A percentile compares a stretch with the other conserved stretches of the same genome.
Evolutionary conservation across 1,139 yeast species (phyloP).

Genomic region (Zygotorulaspora mrakii): DNA sequence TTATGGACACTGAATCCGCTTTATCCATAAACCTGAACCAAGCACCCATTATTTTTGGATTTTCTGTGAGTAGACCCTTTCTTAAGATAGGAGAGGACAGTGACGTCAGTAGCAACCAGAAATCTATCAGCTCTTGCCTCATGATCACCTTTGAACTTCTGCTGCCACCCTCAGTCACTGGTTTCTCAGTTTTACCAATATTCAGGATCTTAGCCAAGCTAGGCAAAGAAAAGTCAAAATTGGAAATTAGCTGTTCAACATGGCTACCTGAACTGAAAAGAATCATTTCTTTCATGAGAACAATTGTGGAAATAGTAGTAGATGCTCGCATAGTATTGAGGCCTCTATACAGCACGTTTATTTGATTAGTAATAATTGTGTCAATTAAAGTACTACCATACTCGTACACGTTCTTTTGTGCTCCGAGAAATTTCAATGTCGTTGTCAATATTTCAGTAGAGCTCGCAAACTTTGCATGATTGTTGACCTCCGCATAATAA

Average conservation of each 20-base stretch:
- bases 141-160: constrained; percentile 43
- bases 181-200: constrained; percentile 49
- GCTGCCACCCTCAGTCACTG: constrained; percentile 34
- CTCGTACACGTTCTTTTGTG: constrained; percentile 25
- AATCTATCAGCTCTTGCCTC: constrained; percentile 55
- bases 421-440: constrained; percentile 23
- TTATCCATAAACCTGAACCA: constrained; percentile 62
- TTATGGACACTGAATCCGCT: constrained; percentile 49
- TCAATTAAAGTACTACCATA: constrained; percentile 45
- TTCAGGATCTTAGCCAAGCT: constrained; percentile 59
- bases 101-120: constrained; percentile 55
- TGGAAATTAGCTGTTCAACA: constrained; percentile 55
- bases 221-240: constrained; percentile 64
- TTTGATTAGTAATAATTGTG: constrained; percentile 52
- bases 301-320: constrained; percentile 58
- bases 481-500: constrained; percentile 59
- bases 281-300: constrained; percentile 52
- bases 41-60: constrained; percentile 54
- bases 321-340: constrained; percentile 56
- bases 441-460: constrained; percentile 38
- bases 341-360: constrained; percentile 66
- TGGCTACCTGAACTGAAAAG: constrained; percentile 48
- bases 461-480: constrained; percentile 49
- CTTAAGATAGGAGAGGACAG: constrained; percentile 51
- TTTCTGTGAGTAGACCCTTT: constrained; percentile 57